A percentile compares a stretch with the other conserved stretches of the same genome.
Conservation (phyloP, 495 filamentous ascomycete species). For the Neurospora sp. region DNA sequence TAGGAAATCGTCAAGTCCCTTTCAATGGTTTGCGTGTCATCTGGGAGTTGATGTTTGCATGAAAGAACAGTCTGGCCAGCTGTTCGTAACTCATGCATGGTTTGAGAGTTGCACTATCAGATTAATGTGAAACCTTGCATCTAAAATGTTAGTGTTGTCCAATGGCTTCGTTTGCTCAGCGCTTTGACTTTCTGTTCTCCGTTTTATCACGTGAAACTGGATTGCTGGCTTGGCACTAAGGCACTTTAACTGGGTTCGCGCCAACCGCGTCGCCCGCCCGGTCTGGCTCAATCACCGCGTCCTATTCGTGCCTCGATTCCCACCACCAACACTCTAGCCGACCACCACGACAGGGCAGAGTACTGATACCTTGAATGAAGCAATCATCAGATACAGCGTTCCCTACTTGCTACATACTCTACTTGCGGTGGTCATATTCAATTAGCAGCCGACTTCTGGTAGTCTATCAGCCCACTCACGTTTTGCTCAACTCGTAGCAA, state of each 20-base stretch:
- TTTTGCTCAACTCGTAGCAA: background rate
- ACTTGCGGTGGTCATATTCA: background rate
- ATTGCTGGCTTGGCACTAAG: background rate
- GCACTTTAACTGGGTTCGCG: constrained; percentile 20
- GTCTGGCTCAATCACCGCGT: constrained; percentile 13
- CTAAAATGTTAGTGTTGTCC: background rate
- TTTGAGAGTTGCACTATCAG: background rate
- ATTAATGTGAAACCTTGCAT: background rate
- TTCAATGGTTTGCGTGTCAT: background rate
- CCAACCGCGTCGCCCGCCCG: constrained; percentile 16
- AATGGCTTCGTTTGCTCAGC: background rate
- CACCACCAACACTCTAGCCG: background rate
- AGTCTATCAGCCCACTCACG: background rate
- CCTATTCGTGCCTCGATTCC: constrained; percentile 21
- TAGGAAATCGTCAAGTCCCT: background rate
- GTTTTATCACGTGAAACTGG: background rate
- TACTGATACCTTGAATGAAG: background rate
- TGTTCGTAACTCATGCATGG: too few species aligned
- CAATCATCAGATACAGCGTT: background rate
- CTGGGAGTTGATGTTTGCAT: background rate
- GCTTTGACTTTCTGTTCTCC: background rate
- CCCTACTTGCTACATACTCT: background rate
- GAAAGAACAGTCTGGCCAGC: too few species aligned
- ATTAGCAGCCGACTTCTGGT: background rate
- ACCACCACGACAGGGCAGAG: background rate